Evolutionary conservation across 148 eudicot genomes (phyloP), one percentile per base, ranked within the genome.

Genomic region (Vaccinium macrocarpon): DNA sequence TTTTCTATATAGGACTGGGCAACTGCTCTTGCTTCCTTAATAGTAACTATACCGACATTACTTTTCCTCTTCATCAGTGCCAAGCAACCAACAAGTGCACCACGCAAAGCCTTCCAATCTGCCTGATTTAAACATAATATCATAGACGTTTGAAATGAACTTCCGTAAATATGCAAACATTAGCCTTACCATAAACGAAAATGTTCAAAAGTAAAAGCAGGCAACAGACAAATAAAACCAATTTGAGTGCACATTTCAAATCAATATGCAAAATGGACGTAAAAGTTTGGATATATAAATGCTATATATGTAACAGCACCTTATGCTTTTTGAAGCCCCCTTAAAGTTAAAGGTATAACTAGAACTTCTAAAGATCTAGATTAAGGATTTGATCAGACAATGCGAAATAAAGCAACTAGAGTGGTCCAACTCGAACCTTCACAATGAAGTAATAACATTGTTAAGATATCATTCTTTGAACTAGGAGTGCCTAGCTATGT

Each of bases 71-170:
- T 92, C 84, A 93, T 51, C 82, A 97, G 90, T 59, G 93, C 92
- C 91, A 97, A 89, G 84, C 98, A 95, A 83, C 99, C 99, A 84
- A 93, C 92, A 84, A 97, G 91, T 83, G 99, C 98, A 80, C 99
- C 99, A 84, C 89, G 95, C 89, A 93, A 88, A 52, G 96, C 99
- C 90, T 90, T 95, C 99, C 99, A 97, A 88, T 97, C 99, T 95
- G 95, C 91, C 99, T 97, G 94, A 85, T 88, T 80, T 77, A 84
- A 81, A 56, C 49, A 82, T 27, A 62, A 84, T 82, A 91, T 91
- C 88, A 92, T 84, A 85, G 84, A 87, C 79, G 81, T 73, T 81
- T 56, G 79, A 55, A 77, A 50, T 15, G 11, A 62, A 84, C 82
- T 42, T 59, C 8, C 1, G 12, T 61, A 8, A 25, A 61, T 7